Conservation (phyloP, 192 early-diverging fungal genomes). For the Obelidium mucronatum region DNA sequence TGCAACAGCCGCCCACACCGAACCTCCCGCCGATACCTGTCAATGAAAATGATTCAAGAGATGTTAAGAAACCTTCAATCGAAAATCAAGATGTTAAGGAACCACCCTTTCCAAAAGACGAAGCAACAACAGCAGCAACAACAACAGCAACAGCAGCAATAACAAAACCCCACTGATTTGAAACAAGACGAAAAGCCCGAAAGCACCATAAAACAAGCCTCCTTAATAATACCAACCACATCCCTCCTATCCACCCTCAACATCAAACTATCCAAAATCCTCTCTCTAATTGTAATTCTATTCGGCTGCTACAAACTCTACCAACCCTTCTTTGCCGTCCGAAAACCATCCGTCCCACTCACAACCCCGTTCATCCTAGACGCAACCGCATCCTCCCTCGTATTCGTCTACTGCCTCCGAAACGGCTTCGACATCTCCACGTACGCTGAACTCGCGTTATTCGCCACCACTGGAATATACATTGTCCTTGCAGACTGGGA, state of each 20-base stretch:
- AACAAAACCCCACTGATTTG: not conserved
- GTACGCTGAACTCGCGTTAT: conserved; percentile 18
- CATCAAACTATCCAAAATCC: conserved; percentile 1
- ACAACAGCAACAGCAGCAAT: not conserved
- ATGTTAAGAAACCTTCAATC: no score
- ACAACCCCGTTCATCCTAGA: conserved; percentile 7
- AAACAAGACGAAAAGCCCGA: no score
- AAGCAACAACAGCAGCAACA: no score
- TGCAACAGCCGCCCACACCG: no score
- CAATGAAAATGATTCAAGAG: no score
- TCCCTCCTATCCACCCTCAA: not conserved
- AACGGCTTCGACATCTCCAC: not conserved
- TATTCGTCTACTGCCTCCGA: conserved; percentile 4
- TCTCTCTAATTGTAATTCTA: not conserved
- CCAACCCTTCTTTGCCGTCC: not conserved
- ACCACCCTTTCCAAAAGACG: no score
- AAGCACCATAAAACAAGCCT: not conserved
- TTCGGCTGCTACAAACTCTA: conserved; percentile 20
- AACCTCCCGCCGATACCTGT: no score
- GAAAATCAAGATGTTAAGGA: no score
- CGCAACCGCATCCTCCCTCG: conserved; percentile 18
- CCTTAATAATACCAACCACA: not conserved
- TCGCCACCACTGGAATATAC: not conserved
- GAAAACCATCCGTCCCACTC: not conserved
- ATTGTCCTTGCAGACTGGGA: not conserved